phyloP scores from a whole-genome alignment of 2,329 filamentous ascomycete species.

The Ceratocystis papillata region DNA sequence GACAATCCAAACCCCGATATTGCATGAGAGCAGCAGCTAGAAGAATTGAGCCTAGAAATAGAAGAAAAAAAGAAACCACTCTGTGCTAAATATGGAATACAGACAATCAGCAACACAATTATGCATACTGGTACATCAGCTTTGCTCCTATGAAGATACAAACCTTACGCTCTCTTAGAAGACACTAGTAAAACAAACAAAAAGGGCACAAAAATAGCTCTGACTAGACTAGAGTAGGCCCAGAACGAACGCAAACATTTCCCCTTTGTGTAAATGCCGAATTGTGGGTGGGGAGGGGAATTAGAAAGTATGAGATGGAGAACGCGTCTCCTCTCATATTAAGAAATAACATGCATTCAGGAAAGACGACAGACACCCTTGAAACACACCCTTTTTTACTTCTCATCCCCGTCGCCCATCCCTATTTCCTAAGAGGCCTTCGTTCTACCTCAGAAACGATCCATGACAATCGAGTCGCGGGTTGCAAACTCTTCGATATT shows the following conservation, averaged over 20 bases:
- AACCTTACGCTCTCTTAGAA: neutral
- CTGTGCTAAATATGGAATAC: neutral
- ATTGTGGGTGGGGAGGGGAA: neutral
- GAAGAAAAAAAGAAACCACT: neutral
- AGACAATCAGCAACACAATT: neutral
- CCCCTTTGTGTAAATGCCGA: neutral
- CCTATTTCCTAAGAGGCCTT: neutral
- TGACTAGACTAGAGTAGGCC: neutral
- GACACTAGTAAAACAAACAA: neutral
- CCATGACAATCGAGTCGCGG: neutral
- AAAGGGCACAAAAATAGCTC: neutral
- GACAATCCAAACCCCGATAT: too few species aligned
- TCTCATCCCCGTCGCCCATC: neutral
- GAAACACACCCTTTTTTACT: neutral
- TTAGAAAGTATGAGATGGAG: neutral
- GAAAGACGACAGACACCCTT: neutral
- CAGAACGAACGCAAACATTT: neutral
- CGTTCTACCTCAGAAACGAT: conserved; percentile 2
- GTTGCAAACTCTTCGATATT: conserved; percentile 7
- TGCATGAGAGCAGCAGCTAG: too few species aligned
- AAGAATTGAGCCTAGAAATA: neutral
- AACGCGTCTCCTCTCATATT: neutral
- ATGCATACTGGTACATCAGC: neutral
- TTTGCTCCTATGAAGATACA: too few species aligned
- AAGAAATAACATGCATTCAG: neutral